Evolutionary conservation across 176 grass and related monocot species (phyloP).

Genomic region (Aechmea fasciata): DNA sequence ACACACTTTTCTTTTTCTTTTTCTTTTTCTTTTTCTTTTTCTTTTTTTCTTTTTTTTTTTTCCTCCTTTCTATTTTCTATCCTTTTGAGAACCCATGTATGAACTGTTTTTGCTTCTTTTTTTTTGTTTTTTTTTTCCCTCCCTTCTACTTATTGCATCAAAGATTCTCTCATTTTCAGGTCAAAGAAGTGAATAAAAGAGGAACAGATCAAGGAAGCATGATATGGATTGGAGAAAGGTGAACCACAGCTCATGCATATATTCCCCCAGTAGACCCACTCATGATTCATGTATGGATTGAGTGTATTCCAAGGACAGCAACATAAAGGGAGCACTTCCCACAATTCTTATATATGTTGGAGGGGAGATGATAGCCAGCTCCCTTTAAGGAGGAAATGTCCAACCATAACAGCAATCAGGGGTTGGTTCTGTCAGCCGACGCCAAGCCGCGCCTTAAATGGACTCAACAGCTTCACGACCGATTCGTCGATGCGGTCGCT

Average conservation of each 20-base stretch:
- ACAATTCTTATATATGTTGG: constrained; percentile 2
- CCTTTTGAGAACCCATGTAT: constrained; percentile 73
- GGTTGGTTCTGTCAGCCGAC: constrained; percentile 2
- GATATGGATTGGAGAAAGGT: constrained; percentile 19
- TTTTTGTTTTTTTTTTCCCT: not conserved
- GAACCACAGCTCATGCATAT: constrained; percentile 41
- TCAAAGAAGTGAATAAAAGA: constrained; percentile 92
- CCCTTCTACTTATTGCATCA: constrained; percentile 47
- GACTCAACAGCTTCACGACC: constrained; percentile 63
- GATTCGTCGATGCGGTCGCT: constrained; percentile 52
- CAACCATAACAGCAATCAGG: not conserved
- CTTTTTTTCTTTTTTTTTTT: constrained; percentile 11
- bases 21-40: constrained; percentile 38
- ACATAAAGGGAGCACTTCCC: constrained; percentile 14
- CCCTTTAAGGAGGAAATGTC: constrained; percentile 23
- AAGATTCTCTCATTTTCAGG: constrained; percentile 88
- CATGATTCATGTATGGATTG: constrained; percentile 14
- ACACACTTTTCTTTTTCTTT: constrained; percentile 18
- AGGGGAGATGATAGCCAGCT: not conserved
- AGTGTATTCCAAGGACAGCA: constrained; percentile 19
- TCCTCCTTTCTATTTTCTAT: constrained; percentile 28
- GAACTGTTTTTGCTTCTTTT: constrained; percentile 50
- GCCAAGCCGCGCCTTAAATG: constrained; percentile 64
- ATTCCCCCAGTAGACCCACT: constrained; percentile 37
- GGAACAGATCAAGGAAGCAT: constrained; percentile 37